Conservation (phyloP, 176 grass and related monocot genomes). For the Sorghum bicolor region Sorghum_bicolor_NCBIv3 NC_012879.2:50794001-50794500, state of each 20-base stretch:
- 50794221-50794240: background rate
- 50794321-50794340: slow-evolving; percentile 79
- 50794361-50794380: background rate
- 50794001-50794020: slow-evolving; percentile 50
- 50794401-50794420: slow-evolving; percentile 40
- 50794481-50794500: slow-evolving; percentile 43
- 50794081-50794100: background rate
- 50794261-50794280: background rate
- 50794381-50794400: slow-evolving; percentile 42
- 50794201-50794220: slow-evolving; percentile 22
- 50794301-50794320: slow-evolving; percentile 78
- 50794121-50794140: too few relatives aligned
- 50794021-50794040: slow-evolving; percentile 42
- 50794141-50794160: slow-evolving; percentile 25
- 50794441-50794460: slow-evolving; percentile 45
- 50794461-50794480: slow-evolving; percentile 58
- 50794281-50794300: slow-evolving; percentile 15
- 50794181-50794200: slow-evolving; percentile 79
- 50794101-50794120: background rate
- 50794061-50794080: slow-evolving; percentile 77
- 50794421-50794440: slow-evolving; percentile 20
- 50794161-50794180: slow-evolving; percentile 11
- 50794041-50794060: slow-evolving; percentile 55
- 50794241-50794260: slow-evolving; percentile 5
- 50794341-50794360: slow-evolving; percentile 40